A percentile compares a stretch with the other conserved stretches of the same genome.
Evolutionary conservation across 768 basidiomycete genomes (phyloP).

Genomic region (Macrolepiota fuliginosa): DNA sequence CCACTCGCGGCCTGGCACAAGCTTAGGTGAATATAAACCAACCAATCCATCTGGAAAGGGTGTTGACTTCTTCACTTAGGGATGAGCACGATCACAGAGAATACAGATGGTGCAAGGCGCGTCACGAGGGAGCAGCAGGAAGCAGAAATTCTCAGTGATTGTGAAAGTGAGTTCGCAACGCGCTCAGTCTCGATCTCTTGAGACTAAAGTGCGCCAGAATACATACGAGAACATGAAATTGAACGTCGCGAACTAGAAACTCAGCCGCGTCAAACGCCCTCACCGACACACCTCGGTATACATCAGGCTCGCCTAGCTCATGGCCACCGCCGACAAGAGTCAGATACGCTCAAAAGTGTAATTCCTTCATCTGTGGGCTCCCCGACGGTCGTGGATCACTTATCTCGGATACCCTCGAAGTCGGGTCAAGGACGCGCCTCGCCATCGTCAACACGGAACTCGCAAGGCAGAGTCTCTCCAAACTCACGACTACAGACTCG

Average conservation of each 20-base stretch:
- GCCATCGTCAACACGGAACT: slow-evolving; percentile 17
- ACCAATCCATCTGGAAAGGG: neutral
- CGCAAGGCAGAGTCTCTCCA: slow-evolving; percentile 22
- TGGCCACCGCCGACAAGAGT: slow-evolving; percentile 67
- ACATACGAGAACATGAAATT: slow-evolving; percentile 34
- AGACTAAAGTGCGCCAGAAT: slow-evolving; percentile 25
- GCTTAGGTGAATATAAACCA: slow-evolving; percentile 24
- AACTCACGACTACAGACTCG: slow-evolving; percentile 22
- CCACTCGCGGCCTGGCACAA: slow-evolving; percentile 33
- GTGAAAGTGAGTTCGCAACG: slow-evolving; percentile 34
- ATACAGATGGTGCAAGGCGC: slow-evolving; percentile 32
- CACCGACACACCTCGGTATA: slow-evolving; percentile 31
- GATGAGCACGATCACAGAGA: slow-evolving; percentile 26
- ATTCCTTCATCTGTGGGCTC: slow-evolving; percentile 38
- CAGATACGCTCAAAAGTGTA: slow-evolving; percentile 64
- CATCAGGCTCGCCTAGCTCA: slow-evolving; percentile 27
- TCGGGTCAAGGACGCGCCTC: slow-evolving; percentile 21
- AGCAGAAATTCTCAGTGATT: slow-evolving; percentile 41
- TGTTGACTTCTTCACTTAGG: slow-evolving; percentile 12
- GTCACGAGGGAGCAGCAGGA: slow-evolving; percentile 37
- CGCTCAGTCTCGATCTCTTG: neutral
- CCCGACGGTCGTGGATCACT: slow-evolving; percentile 49
- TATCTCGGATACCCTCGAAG: slow-evolving; percentile 14
- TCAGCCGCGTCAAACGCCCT: slow-evolving; percentile 51
- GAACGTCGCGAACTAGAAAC: slow-evolving; percentile 36